A percentile compares a stretch with the other conserved stretches of the same genome.
These are phyloP conservation scores for Tricholoma furcatifolium DNA, from an alignment of 768 basidiomycete genomes.

Conservation along the genomic window DNA sequence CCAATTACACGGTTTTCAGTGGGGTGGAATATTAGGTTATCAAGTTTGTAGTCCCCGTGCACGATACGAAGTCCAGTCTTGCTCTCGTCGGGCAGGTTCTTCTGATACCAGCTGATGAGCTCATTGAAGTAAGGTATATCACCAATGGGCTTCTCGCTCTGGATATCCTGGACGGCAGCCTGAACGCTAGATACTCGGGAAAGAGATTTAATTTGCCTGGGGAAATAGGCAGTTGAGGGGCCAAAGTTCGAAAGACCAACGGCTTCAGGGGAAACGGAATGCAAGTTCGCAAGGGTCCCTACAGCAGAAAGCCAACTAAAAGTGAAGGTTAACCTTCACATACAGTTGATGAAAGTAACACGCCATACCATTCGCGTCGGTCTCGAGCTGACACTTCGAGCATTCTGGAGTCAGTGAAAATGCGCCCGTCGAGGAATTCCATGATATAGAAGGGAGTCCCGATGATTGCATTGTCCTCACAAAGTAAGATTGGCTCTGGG, in stretches of 20 bases:
- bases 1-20: constrained; percentile 91
- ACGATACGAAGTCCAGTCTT: constrained; percentile 82
- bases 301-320: constrained; percentile 78
- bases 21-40: constrained; percentile 94
- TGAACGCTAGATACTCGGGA: constrained; percentile 79
- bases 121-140: constrained; percentile 75
- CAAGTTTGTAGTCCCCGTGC: constrained; percentile 98
- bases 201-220: constrained; percentile 92
- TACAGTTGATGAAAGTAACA: not conserved
- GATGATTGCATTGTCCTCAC: constrained; percentile 72
- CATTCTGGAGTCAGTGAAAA: constrained; percentile 86
- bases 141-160: constrained; percentile 58
- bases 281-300: constrained; percentile 65
- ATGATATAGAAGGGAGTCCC: constrained; percentile 96
- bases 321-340: not conserved
- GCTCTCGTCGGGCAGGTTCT: constrained; percentile 73
- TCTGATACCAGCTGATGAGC: constrained; percentile 73
- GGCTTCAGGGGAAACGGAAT: constrained; percentile 57
- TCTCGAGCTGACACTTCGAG: constrained; percentile 61
- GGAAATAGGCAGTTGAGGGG: constrained; percentile 79
- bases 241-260: constrained; percentile 75
- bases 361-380: constrained; percentile 62
- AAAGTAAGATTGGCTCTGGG: constrained; percentile 80
- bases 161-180: constrained; percentile 63
- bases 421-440: constrained; percentile 93